Evolutionary conservation across 805 yeast genomes (phyloP).

Genomic region (Schwanniomyces yamadae): DNA sequence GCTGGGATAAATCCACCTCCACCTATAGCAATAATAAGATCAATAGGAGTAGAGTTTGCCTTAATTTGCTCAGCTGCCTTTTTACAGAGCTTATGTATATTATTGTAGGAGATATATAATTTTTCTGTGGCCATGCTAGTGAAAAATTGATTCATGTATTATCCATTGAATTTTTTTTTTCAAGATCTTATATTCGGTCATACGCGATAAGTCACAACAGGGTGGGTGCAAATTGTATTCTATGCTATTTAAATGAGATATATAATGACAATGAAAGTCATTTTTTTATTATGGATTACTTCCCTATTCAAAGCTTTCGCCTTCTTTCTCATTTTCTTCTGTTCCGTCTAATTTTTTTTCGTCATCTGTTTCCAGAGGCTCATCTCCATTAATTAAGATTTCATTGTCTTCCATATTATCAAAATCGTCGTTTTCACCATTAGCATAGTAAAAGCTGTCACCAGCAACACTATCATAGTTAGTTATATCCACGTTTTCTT

Average conservation of each 20-base stretch:
- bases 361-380: no score
- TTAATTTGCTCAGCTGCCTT: constrained; percentile 55
- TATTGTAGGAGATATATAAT: constrained; percentile 70
- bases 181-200: no score
- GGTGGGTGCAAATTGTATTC: no score
- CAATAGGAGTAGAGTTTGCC: constrained; percentile 44
- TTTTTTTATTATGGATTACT: no score
- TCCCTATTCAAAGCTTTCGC: constrained; percentile 32
- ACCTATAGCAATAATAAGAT: constrained; percentile 64
- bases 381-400: no score
- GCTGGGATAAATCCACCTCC: constrained; percentile 77
- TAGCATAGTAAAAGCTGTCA: constrained; percentile 35
- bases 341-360: constrained; percentile 41
- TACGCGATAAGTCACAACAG: no score
- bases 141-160: no score
- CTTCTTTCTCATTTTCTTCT: constrained; percentile 29
- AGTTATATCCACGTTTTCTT: constrained; percentile 15
- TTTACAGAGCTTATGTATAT: constrained; percentile 81
- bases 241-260: no score
- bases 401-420: constrained; percentile 16
- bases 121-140: constrained; percentile 34
- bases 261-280: no score
- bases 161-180: no score
- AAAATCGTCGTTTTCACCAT: constrained; percentile 40
- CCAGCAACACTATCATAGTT: constrained; percentile 22